Percentiles rank a stretch among this genome's conserved stretches.
These are phyloP conservation scores for Hymenoscyphus occultus DNA, from an alignment of 2,329 filamentous ascomycete genomes.

Conservation along the genomic window DNA sequence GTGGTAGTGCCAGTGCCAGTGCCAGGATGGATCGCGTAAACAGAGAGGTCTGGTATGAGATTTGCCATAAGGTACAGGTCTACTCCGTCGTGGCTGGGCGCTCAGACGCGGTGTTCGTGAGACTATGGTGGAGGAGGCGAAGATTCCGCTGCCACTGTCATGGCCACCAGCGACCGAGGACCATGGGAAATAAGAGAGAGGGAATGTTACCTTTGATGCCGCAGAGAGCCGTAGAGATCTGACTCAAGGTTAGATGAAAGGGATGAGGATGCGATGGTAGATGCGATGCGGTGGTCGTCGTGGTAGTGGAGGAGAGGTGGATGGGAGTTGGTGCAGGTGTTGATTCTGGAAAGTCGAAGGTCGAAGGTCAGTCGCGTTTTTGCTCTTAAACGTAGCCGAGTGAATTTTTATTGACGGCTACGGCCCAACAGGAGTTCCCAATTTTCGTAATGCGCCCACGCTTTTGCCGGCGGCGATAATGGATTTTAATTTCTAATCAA, in stretches of 20 bases:
- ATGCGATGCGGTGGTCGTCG: neutral
- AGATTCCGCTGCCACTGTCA: constrained; percentile 15
- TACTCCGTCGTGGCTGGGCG: neutral
- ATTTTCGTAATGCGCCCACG: constrained; percentile 21
- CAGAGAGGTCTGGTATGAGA: constrained; percentile 18
- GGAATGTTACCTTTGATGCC: neutral
- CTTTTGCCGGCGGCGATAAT: constrained; percentile 17
- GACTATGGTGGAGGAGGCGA: constrained; percentile 10
- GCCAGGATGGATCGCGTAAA: constrained; percentile 15
- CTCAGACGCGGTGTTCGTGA: constrained; percentile 24
- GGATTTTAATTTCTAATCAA: constrained; percentile 12
- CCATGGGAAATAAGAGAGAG: constrained; percentile 20
- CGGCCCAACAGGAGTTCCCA: neutral
- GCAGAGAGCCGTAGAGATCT: neutral
- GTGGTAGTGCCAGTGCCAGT: constrained; percentile 4
- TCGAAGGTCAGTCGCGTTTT: constrained; percentile 10
- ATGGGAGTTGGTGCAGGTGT: neutral
- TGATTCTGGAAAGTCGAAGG: constrained; percentile 11
- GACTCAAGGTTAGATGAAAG: too few relatives aligned
- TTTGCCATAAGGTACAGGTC: constrained; percentile 15
- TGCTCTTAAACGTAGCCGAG: neutral
- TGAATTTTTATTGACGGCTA: constrained; percentile 1
- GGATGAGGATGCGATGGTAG: too few relatives aligned
- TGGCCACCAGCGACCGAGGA: constrained; percentile 12
- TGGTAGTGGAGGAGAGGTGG: neutral